A percentile compares a stretch with the other conserved stretches of the same genome.
Evolutionary conservation across 202 grass and related monocot genomes (phyloP).

Genomic region (Carex sylvatica): DNA sequence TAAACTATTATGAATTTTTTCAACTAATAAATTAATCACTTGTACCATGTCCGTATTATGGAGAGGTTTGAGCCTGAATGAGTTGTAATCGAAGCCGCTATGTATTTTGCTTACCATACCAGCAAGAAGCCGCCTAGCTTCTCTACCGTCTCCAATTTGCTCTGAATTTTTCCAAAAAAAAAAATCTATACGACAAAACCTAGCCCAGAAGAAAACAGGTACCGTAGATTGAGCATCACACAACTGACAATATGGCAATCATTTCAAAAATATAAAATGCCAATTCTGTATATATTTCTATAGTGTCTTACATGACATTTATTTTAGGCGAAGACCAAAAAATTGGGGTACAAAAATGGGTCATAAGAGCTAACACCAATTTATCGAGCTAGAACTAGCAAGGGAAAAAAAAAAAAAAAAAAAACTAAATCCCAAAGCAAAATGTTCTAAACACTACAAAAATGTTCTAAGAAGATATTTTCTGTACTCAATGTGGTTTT

Average conservation of each 20-base stretch:
- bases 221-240: neutral
- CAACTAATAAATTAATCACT: too few species aligned
- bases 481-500: slow-evolving; percentile 53
- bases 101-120: too few species aligned
- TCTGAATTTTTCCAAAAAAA: too few species aligned
- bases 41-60: too few species aligned
- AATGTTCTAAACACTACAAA: slow-evolving; percentile 18
- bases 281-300: slow-evolving; percentile 6
- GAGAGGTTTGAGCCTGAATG: too few species aligned
- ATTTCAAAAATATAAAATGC: neutral
- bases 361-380: neutral
- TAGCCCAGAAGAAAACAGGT: neutral
- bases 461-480: neutral
- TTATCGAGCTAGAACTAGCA: neutral
- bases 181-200: neutral
- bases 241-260: neutral
- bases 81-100: too few species aligned
- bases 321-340: neutral
- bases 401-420: neutral
- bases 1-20: too few species aligned
- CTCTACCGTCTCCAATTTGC: too few species aligned
- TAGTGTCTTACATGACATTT: slow-evolving; percentile 16
- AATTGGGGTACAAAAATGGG: neutral
- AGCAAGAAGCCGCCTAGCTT: too few species aligned
- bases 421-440: too few species aligned